Base-by-base conservation (phyloP, 371 early-diverging fungal genomes). In the Dichotomocladium elegans region DNA sequence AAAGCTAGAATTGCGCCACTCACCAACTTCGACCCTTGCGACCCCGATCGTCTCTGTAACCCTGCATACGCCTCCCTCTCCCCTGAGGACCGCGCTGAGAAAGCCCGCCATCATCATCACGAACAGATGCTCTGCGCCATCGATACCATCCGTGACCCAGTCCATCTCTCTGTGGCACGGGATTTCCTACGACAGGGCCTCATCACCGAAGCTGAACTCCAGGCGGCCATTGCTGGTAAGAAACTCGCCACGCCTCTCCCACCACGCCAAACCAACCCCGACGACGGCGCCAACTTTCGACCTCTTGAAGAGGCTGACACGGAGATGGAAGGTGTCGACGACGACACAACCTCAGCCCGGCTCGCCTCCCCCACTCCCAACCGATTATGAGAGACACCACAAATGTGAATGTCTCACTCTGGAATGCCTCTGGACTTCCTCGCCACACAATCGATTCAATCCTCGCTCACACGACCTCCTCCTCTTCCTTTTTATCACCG, bases 401-500 rank as follows among this genome's bases (percentile, higher is more conserved):
- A 9, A 46, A 11, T 14, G 22, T 46, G 4, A 46, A 14, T 29
- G 12, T 51, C 1, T 9, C 41, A 9, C 25, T 40, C 25, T 41
- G 5, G 4, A 41, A 9, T 14, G 28, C 28, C 17, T 29, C 17
- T n/a, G 26, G 41, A 14, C 40, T 51, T 4, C 3, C 25, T 5
- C 19, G 12, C 17, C 30, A 24, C 26, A 40, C 28, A 11, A 37
- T 24, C 10, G 11, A 51, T 47, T 58, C 19, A 27, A 44, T 37
- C 12, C 25, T 53, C 2, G 34, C 44, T 25, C 42, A 55, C 8
- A 60, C 43, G 17, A 50, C 43, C 41, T 40, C 51, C 34, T 44
- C 51, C 34, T 28, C 21, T 19, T 27, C 30, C 12, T n/a, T 43
- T 3, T 22, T 25, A 34, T 50, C 22, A 40, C 21, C 22, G 26